phyloP scores from a whole-genome alignment of 805 yeast genomes.

The Yamadazyma ubonensis region DNA sequence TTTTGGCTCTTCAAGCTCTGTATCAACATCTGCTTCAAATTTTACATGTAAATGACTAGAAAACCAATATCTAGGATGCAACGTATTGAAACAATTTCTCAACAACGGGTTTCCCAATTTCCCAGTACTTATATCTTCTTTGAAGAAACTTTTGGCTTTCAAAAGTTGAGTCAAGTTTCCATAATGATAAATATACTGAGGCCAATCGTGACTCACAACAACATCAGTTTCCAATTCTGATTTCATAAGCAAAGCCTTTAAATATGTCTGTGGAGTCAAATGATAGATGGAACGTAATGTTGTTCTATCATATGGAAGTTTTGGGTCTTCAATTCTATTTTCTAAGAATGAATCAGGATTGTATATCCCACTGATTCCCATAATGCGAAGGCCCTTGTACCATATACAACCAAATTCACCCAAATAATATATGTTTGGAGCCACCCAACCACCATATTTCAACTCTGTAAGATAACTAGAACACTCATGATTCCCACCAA shows the following conservation, averaged over 20 bases:
- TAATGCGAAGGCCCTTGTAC: constrained; percentile 73
- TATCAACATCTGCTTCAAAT: constrained; percentile 55
- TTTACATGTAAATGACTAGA: constrained; percentile 85
- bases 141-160: constrained; percentile 63
- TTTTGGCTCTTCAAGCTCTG: neutral
- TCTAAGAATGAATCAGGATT: constrained; percentile 38
- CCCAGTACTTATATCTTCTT: constrained; percentile 55
- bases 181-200: constrained; percentile 65
- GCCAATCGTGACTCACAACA: constrained; percentile 92
- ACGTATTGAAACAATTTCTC: constrained; percentile 47
- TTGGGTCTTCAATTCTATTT: constrained; percentile 42
- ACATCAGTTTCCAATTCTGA: constrained; percentile 43
- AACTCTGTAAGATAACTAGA: constrained; percentile 73
- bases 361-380: constrained; percentile 84
- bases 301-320: constrained; percentile 47
- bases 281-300: constrained; percentile 68
- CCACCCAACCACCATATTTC: constrained; percentile 89
- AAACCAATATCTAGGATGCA: constrained; percentile 76
- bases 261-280: constrained; percentile 60
- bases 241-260: constrained; percentile 50
- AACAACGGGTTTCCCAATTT: constrained; percentile 73
- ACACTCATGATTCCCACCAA: constrained; percentile 96
- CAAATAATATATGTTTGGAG: constrained; percentile 79
- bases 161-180: constrained; percentile 60
- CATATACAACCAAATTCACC: constrained; percentile 76